Percentiles rank a stretch among this genome's conserved stretches.
Evolutionary conservation across 768 basidiomycete genomes (phyloP).

Genomic region (Rhizopogon rudus): DNA sequence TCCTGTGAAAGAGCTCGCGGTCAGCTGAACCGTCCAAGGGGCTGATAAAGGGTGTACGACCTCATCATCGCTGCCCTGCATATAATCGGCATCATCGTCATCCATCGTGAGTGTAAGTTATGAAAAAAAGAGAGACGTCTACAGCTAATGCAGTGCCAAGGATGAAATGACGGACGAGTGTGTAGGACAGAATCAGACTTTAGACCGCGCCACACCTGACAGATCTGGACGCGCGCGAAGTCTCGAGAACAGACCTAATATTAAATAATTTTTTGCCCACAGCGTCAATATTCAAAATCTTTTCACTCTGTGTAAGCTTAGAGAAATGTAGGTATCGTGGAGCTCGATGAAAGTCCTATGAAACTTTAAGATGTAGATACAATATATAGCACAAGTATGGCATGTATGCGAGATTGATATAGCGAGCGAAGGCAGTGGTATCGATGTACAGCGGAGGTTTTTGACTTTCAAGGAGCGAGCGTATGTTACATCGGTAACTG

Average conservation of each 20-base stretch:
- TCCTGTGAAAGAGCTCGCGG: slow-evolving; percentile 44
- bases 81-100: slow-evolving; percentile 92
- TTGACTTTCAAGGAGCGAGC: not conserved
- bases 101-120: slow-evolving; percentile 49
- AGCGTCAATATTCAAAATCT: not conserved
- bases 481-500: not conserved
- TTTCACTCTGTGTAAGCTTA: not conserved
- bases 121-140: not conserved
- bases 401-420: too few relatives aligned
- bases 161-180: not conserved
- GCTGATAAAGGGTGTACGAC: slow-evolving; percentile 31
- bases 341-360: not conserved
- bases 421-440: too few relatives aligned
- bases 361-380: too few relatives aligned
- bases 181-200: not conserved
- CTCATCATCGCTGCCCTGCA: slow-evolving; percentile 87
- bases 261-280: too few relatives aligned
- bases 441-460: too few relatives aligned
- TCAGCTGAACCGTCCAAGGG: not conserved
- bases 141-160: not conserved
- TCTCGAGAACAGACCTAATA: not conserved
- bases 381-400: too few relatives aligned
- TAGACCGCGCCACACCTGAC: not conserved
- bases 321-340: not conserved
- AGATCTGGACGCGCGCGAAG: too few relatives aligned